phyloP scores from a whole-genome alignment of 768 basidiomycete genomes.

The Dendrothele bispora region DNA sequence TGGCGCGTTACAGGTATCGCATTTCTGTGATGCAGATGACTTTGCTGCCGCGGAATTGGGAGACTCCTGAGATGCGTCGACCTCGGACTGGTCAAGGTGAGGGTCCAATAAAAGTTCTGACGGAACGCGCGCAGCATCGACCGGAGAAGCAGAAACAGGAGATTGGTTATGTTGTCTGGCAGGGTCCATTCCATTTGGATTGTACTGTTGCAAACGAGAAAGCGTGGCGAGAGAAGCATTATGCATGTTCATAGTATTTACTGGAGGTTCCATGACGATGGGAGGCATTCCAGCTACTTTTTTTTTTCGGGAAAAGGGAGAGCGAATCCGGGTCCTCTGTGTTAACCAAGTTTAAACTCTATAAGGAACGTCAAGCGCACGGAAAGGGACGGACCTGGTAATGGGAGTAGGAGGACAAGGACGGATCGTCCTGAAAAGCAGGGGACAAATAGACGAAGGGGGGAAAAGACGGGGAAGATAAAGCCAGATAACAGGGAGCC shows the following conservation, averaged over 20 bases:
- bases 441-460: background rate
- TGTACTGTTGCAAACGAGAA: conserved; percentile 23
- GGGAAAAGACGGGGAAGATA: conserved; percentile 8
- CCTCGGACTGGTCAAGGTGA: conserved; percentile 11
- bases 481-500: conserved; percentile 5
- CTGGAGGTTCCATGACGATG: background rate
- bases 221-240: conserved; percentile 20
- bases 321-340: background rate
- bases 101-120: background rate
- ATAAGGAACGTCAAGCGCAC: background rate
- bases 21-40: conserved; percentile 43
- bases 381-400: background rate
- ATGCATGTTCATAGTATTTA: background rate
- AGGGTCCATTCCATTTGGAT: conserved; percentile 9
- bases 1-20: conserved; percentile 75
- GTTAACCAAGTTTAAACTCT: background rate
- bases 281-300: background rate
- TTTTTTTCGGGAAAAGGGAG: background rate
- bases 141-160: background rate
- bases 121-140: too few relatives aligned
- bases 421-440: background rate
- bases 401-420: background rate
- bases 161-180: background rate
- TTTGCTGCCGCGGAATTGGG: conserved; percentile 10
- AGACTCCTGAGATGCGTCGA: conserved; percentile 18